Evolutionary conservation across 805 yeast genomes (phyloP), one percentile per base, ranked within the genome.

Genomic region (Saturnispora quitensis): DNA sequence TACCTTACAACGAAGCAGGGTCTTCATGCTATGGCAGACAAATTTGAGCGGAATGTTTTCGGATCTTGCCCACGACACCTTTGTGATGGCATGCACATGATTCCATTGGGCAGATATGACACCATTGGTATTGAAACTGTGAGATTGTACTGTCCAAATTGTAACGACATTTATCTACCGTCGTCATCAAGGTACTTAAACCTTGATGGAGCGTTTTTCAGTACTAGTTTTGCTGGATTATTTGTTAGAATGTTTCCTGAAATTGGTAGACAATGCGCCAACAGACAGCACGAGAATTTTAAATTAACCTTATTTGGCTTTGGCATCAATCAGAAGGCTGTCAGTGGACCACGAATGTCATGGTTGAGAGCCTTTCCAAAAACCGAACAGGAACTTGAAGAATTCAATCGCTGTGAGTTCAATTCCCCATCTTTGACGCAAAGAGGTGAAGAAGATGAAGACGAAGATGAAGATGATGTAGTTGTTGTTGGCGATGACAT

Each of bases 171-270:
- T 40, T 93, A 93, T 67, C 69, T 89, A 48, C 98, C 98, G 1
- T 81, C 84, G 51, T 83, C 89, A 51, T 81, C 90, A n/a, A 75
- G 96, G 55, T 90, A 87, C 67, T 71, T 86, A 53, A 87, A 88
- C 62, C 80, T 93, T 43, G 99, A 93, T 68, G 99, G 99, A 5
- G 97, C 98, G 1, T 93, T 85, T 62, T 93, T 95, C 72, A 98
- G 99, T 5, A 89, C 98, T 0, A 83, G 95, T 35, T 93, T 93
- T 70, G 93, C 97, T 1, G 97, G 97, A 2, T 76, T 93, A 58
- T 86, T 93, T 61, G 80, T 93, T 55, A 86, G 89, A 64, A 85
- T 87, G 77, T 89, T 84, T 70, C 89, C 93, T n/a, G 97, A 89
- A 57, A 79, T 89, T 48, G 95, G 86, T 63, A 79, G 80, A 60